Percentiles rank a stretch among this genome's conserved stretches.
Evolutionary conservation across 768 basidiomycete species (phyloP).

Genomic region (Suillus variegatus): DNA sequence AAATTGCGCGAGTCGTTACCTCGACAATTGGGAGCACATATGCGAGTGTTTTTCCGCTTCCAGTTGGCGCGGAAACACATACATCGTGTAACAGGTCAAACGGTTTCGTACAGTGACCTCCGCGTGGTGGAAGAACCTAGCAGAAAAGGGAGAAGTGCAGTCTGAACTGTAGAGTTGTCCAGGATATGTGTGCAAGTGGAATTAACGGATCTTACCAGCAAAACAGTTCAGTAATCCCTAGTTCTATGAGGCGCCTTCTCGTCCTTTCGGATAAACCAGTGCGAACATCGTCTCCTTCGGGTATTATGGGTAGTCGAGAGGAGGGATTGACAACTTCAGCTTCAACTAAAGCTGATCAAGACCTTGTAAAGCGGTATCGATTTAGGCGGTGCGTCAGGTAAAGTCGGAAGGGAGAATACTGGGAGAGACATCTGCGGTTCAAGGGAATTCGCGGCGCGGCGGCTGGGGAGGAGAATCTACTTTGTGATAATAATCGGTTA

Average conservation of each 20-base stretch:
- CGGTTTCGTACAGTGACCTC: conserved; percentile 61
- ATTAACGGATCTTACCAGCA: conserved; percentile 59
- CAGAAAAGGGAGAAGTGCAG: conserved; percentile 80
- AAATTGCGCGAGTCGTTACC: conserved; percentile 40
- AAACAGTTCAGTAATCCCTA: conserved; percentile 88
- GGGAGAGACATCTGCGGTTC: conserved; percentile 47
- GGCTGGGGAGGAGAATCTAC: neutral
- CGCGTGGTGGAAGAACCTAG: conserved; percentile 46
- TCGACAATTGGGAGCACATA: conserved; percentile 94
- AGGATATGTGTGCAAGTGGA: conserved; percentile 11
- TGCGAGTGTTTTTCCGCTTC: conserved; percentile 97
- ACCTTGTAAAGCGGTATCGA: conserved; percentile 70
- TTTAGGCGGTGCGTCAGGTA: conserved; percentile 71
- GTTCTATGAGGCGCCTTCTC: conserved; percentile 61
- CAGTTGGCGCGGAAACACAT: conserved; percentile 95
- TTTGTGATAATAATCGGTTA: too few species aligned
- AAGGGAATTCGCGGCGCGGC: conserved; percentile 17
- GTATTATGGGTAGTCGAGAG: conserved; percentile 44
- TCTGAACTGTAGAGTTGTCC: conserved; percentile 71
- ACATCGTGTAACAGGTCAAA: conserved; percentile 73
- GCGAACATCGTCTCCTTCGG: conserved; percentile 36
- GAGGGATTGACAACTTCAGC: conserved; percentile 70
- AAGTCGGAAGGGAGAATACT: conserved; percentile 66
- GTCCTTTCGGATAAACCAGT: conserved; percentile 61
- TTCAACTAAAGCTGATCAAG: conserved; percentile 71